phyloP scores from a whole-genome alignment of 768 basidiomycete genomes.

The Amanita exitialis region DNA sequence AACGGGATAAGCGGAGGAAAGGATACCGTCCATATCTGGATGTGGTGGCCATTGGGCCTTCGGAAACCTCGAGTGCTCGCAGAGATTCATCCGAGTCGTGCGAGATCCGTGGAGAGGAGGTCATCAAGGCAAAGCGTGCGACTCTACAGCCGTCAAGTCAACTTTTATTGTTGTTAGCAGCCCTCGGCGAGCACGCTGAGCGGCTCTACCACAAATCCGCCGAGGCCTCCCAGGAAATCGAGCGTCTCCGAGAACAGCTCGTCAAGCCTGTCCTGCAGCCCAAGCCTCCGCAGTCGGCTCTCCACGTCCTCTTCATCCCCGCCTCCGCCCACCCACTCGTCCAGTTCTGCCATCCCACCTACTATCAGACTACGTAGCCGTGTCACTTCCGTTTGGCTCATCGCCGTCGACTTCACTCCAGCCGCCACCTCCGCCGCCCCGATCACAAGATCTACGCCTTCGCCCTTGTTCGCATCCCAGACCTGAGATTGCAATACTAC shows the following conservation, averaged over 20 bases:
- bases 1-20: not conserved
- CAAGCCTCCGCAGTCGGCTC: conserved; percentile 34
- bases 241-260: conserved; percentile 54
- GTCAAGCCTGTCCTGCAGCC: conserved; percentile 53
- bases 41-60: conserved; percentile 37
- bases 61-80: conserved; percentile 68
- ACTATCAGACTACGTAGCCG: conserved; percentile 61
- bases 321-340: conserved; percentile 51
- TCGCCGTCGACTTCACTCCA: conserved; percentile 30
- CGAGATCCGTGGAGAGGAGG: conserved; percentile 30
- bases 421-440: conserved; percentile 24
- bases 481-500: conserved; percentile 51
- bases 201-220: conserved; percentile 17
- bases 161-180: not conserved
- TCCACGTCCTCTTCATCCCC: conserved; percentile 23
- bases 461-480: conserved; percentile 48
- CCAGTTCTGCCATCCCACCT: conserved; percentile 45
- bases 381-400: conserved; percentile 64
- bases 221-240: conserved; percentile 44
- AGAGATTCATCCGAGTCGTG: conserved; percentile 66
- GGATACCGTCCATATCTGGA: conserved; percentile 25
- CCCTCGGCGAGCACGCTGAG: conserved; percentile 9
- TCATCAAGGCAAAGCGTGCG: conserved; percentile 20
- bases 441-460: conserved; percentile 24
- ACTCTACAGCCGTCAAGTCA: too few relatives aligned